These are phyloP conservation scores for Kwoniella dendrophila DNA, from an alignment of 768 basidiomycete genomes.

Conservation along the genomic window DNA sequence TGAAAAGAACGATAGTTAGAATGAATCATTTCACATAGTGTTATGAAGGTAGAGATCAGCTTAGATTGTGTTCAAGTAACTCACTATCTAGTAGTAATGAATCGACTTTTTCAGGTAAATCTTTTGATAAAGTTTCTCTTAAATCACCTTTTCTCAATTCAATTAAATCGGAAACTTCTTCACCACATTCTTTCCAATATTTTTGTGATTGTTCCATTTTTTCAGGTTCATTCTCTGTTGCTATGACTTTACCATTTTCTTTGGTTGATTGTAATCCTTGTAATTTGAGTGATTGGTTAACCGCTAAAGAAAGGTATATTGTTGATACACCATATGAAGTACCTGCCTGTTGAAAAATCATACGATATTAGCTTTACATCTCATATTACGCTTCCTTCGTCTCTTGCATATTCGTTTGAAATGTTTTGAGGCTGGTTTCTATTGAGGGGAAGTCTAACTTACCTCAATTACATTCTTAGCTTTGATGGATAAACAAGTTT, in stretches of 20 bases:
- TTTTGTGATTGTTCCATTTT: conserved; percentile 25
- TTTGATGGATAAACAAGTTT: conserved; percentile 24
- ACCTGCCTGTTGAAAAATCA: conserved; percentile 19
- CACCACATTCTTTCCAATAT: conserved; percentile 28
- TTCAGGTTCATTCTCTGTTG: conserved; percentile 33
- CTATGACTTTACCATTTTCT: conserved; percentile 32
- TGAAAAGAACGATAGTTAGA: background rate
- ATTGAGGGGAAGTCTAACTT: too few relatives aligned
- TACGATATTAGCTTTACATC: background rate
- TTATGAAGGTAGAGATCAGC: background rate
- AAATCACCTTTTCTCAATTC: conserved; percentile 34
- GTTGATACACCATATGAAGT: conserved; percentile 40
- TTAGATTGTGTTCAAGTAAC: conserved; percentile 1
- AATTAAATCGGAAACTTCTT: conserved; percentile 9
- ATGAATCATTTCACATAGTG: background rate
- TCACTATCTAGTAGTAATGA: conserved; percentile 35
- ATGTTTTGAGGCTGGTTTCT: background rate
- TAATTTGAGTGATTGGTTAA: conserved; percentile 17
- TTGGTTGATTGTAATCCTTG: background rate
- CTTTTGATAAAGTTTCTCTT: conserved; percentile 23
- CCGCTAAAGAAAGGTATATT: conserved; percentile 39
- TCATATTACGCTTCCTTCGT: background rate
- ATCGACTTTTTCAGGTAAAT: conserved; percentile 26
- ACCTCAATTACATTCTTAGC: conserved; percentile 40
- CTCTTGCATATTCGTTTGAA: background rate